Evolutionary conservation across 371 early-diverging fungal genomes (phyloP), one percentile per base, ranked within the genome.

Genomic region (Rhizopus arrhizus): DNA sequence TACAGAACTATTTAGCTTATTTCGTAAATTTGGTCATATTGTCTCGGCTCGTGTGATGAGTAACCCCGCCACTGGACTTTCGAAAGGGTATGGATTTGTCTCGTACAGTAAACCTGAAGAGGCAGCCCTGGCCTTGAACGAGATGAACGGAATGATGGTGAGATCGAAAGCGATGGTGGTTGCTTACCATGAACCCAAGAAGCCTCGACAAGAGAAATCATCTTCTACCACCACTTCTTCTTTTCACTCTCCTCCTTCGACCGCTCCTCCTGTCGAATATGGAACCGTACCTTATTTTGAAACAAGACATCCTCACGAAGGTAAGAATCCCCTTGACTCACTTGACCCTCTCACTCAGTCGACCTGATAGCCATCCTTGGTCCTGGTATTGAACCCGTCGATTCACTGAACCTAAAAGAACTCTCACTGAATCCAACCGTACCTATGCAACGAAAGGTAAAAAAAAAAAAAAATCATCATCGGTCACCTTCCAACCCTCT

Each of bases 31-130:
- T 59, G 80, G 80, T 13, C 71, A 68, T 28, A 77, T 80, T 40
- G 74, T 80, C n/a, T 77, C 78, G 48, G 77, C 74, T 16, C 59
- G 75, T n/a, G 75, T 75, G 34, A 75, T 75, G 75, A 81, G 68
- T 31, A 72, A 78, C 41, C 76, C 78, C 4, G 47, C 57, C 4
- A 81, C 69, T 12, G 74, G 75, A 8, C 65, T 67, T 15, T 81
- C 81, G 9, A 75, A 76, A 22, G 81, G 81, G 0, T 81, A 74
- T 46, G 78, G 78, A 0, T 77, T 77, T 62, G 78, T 77, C 56
- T 78, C 78, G 54, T 81, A 66, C 46, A 64, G 71, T 16, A 72
- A 65, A 32, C 50, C 67, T 3, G 76, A 78, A 34, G 78, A 78
- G 45, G 78, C 81, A 5, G 52, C 66, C 3, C 43, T 58, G 6